Evolutionary conservation across 768 basidiomycete species (phyloP).

Genomic region (Amyloporia xantha): DNA sequence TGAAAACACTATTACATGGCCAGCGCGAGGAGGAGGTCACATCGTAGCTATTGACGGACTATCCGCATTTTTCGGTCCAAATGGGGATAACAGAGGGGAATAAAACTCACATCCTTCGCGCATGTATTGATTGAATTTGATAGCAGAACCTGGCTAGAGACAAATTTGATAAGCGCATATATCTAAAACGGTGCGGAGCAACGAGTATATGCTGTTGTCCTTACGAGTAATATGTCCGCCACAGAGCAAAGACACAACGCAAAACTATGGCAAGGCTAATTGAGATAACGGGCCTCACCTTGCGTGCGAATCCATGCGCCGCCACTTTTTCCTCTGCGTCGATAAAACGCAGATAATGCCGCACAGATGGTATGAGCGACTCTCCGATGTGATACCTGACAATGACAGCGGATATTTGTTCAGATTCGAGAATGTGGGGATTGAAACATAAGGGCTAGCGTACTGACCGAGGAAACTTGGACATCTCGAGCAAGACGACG

Average conservation of each 20-base stretch:
- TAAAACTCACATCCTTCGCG: conserved; percentile 48
- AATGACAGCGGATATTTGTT: not conserved
- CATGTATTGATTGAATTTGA: conserved; percentile 52
- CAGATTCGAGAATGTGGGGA: not conserved
- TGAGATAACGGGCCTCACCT: conserved; percentile 29
- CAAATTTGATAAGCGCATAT: not conserved
- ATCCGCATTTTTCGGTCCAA: not conserved
- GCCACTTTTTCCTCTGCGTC: conserved; percentile 39
- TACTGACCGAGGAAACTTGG: conserved; percentile 47
- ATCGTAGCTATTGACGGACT: too few relatives aligned
- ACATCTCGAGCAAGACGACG: conserved; percentile 50
- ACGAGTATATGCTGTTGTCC: not conserved
- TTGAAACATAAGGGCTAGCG: not conserved
- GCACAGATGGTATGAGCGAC: conserved; percentile 43
- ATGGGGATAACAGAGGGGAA: not conserved
- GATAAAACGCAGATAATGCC: conserved; percentile 47
- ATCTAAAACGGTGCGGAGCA: not conserved
- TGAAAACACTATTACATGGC: too few relatives aligned
- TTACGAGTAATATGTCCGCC: too few relatives aligned
- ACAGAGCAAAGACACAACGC: too few relatives aligned
- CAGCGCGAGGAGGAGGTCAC: too few relatives aligned
- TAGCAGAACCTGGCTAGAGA: conserved; percentile 48
- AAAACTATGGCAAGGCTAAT: too few relatives aligned
- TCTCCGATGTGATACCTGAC: conserved; percentile 42
- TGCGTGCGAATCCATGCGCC: conserved; percentile 37